phyloP scores from a whole-genome alignment of 2,329 filamentous ascomycete species.

The Chaetomium olivaceum region DNA sequence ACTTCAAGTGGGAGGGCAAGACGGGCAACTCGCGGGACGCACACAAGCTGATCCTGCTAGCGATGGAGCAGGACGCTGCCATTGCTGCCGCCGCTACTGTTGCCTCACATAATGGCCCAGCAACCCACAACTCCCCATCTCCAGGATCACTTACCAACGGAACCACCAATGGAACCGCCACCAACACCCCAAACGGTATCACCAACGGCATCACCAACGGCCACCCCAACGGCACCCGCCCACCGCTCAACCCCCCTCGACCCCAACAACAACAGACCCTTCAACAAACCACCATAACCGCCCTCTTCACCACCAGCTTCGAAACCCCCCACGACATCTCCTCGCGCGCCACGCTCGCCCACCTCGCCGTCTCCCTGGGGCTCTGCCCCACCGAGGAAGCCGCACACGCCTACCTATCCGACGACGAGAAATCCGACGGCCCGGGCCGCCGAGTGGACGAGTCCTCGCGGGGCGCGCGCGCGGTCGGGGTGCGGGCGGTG shows the following conservation, averaged over 20 bases:
- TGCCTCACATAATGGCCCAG: background rate
- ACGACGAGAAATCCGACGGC: too few relatives aligned
- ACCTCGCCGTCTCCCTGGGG: slow-evolving; percentile 38
- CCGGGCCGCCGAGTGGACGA: background rate
- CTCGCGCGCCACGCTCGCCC: slow-evolving; percentile 42
- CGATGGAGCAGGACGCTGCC: slow-evolving; percentile 31
- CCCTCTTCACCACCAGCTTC: slow-evolving; percentile 47
- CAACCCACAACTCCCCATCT: background rate
- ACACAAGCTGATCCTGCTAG: slow-evolving; percentile 51
- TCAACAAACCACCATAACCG: background rate
- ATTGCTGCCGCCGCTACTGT: background rate
- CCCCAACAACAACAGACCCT: background rate
- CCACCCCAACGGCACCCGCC: background rate
- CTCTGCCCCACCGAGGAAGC: slow-evolving; percentile 33
- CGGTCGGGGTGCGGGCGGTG: slow-evolving; percentile 59
- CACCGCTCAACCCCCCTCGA: background rate
- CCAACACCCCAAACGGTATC: background rate
- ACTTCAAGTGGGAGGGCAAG: slow-evolving; percentile 44
- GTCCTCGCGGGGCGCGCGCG: background rate
- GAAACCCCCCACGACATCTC: slow-evolving; percentile 45
- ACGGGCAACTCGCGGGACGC: slow-evolving; percentile 49
- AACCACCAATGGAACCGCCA: background rate
- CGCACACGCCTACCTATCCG: slow-evolving; percentile 31
- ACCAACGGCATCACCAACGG: background rate
- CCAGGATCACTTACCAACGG: background rate